phyloP scores from a whole-genome alignment of 176 grass and related monocot genomes.

The Sorghum bicolor region DNA sequence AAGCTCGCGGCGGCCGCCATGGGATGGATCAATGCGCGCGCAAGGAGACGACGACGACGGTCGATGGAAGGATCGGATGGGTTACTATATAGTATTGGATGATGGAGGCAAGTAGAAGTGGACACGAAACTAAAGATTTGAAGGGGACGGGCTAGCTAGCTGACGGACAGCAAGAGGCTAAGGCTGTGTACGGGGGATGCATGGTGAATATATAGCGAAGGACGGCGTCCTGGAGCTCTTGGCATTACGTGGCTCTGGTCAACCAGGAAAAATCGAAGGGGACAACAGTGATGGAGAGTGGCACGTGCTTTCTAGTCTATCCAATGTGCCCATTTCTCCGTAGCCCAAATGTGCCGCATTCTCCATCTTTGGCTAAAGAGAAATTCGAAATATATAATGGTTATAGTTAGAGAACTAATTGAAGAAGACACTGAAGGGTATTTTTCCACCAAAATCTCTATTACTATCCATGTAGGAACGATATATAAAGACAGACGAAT shows the following conservation, averaged over 20 bases:
- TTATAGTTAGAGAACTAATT: too few relatives aligned
- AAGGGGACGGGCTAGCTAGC: constrained; percentile 30
- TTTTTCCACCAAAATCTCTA: too few relatives aligned
- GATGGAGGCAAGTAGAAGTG: constrained; percentile 26
- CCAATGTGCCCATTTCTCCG: constrained; percentile 8
- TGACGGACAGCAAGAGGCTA: constrained; percentile 39
- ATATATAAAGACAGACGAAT: too few relatives aligned
- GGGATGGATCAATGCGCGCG: background rate
- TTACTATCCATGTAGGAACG: too few relatives aligned
- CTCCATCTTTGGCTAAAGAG: too few relatives aligned
- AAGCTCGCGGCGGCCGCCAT: constrained; percentile 45
- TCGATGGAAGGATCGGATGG: background rate
- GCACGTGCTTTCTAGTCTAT: constrained; percentile 35
- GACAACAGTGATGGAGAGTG: background rate
- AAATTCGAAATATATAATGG: too few relatives aligned
- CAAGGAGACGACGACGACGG: background rate
- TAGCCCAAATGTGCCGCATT: background rate
- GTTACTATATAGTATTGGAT: background rate
- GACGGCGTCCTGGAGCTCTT: constrained; percentile 7
- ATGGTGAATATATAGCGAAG: constrained; percentile 26
- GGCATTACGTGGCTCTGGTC: background rate
- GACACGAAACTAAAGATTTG: constrained; percentile 6
- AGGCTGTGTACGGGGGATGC: constrained; percentile 4
- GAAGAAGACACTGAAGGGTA: too few relatives aligned
- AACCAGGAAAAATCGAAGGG: constrained; percentile 16